A percentile compares a stretch with the other conserved stretches of the same genome.
Evolutionary conservation across 2,329 filamentous ascomycete genomes (phyloP).

Genomic region (Trichoderma oligosporum): DNA sequence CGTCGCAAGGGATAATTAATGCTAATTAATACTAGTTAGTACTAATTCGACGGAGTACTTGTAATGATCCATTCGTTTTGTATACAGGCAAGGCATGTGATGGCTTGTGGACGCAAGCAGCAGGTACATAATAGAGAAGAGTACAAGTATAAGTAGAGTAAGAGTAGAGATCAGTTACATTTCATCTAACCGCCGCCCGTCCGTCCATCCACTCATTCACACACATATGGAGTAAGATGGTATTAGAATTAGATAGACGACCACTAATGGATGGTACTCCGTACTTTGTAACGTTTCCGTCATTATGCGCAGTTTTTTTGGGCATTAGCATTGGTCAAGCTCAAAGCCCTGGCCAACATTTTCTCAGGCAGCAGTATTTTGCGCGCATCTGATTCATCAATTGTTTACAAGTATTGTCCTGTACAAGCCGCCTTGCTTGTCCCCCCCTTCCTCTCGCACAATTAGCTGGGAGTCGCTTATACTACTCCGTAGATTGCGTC

Average conservation of each 20-base stretch:
- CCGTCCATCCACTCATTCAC: too few species aligned
- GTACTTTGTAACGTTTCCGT: too few species aligned
- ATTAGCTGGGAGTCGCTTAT: too few species aligned
- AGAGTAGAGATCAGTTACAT: too few species aligned
- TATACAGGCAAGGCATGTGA: not conserved
- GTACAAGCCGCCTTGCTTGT: too few species aligned
- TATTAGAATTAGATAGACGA: too few species aligned
- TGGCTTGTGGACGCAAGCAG: not conserved
- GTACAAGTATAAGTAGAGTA: too few species aligned
- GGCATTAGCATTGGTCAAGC: slow-evolving; percentile 3
- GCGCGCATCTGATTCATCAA: slow-evolving; percentile 9
- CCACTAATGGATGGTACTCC: too few species aligned
- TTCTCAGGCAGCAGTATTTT: slow-evolving; percentile 17
- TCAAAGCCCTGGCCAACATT: not conserved
- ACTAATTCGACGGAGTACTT: not conserved
- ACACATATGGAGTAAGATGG: too few species aligned
- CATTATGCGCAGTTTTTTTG: slow-evolving; percentile 6
- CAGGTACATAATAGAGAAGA: not conserved
- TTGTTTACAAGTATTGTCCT: not conserved
- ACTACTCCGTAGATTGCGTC: not conserved
- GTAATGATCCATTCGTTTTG: not conserved
- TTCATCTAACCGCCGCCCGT: too few species aligned
- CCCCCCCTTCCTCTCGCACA: too few species aligned
- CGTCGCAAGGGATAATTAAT: not conserved
- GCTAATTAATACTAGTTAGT: not conserved